Base-by-base conservation (phyloP, 352 stramenopile species). In the Phytopythium cucurbitacearum region DNA sequence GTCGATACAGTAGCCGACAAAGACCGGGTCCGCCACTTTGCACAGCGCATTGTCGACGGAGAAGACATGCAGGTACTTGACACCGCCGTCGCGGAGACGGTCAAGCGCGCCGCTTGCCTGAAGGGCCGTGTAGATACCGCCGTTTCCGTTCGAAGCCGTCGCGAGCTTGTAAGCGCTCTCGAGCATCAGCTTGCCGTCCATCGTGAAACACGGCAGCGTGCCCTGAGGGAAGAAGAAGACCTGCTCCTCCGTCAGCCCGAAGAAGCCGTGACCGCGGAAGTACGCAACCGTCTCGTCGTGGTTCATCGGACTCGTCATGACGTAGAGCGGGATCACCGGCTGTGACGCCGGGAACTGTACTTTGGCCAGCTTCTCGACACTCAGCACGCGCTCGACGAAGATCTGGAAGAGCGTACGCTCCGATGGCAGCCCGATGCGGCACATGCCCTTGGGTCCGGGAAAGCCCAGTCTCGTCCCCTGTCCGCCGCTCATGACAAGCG, bases 221-320 rank as follows among this genome's bases (percentile, higher is more conserved):
- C 96, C 96, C 67, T 99, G 97, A 9, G 76, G 64, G 62, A 99
- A 99, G 71, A 99, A 99, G 40, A 85, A 78, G 8, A 99, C 73
- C 59, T 99, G 80, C 13, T 76, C 57, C 39, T 85, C 59, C 21
- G 66, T 51, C 0, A 99, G 71, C 38, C 94, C 96, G 72, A 99
- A 99, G 64, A 85, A 97, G 9, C 71, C 59, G 53, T 98, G 77
- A 0, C 84, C 45, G 15, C 66, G 59, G 67, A 99, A 99, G 70
- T 91, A 99, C 6, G 59, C 60, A 4, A 85, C 57, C 5, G 96
- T 99, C 21, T 87, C 77, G 12, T 91, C 80, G 65, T 99, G 87
- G 67, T 99, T 99, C 64, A 98, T 85, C 12, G 89, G 82, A 65
- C 90, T 98, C 12, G 97, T 99, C 96, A 99, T 99, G 47, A 99